Percentiles rank a stretch among this genome's conserved stretches.
Conservation (phyloP, 768 basidiomycete genomes). For the Naganishia kalamii region DNA sequence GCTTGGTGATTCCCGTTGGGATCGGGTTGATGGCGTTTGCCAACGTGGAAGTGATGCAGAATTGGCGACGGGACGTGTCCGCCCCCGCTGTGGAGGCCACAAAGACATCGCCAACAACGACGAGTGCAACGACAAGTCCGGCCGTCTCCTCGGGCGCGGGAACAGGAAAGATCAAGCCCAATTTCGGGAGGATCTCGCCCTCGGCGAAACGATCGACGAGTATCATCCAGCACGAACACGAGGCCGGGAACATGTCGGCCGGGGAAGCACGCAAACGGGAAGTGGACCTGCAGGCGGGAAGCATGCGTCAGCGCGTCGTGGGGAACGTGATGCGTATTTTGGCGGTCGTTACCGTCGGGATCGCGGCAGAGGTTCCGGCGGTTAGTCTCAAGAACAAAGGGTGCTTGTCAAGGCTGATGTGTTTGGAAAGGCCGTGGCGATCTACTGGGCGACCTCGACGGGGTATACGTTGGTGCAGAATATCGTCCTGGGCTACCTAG, state of each 20-base stretch:
- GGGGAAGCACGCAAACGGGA: neutral
- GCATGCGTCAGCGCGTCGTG: conserved; percentile 26
- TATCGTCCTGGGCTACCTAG: conserved; percentile 25
- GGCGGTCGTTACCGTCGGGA: conserved; percentile 42
- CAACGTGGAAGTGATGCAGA: conserved; percentile 43
- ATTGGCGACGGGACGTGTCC: conserved; percentile 20
- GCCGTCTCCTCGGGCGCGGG: neutral
- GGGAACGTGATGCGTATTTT: conserved; percentile 38
- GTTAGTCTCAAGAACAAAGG: no score
- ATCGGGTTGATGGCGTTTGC: conserved; percentile 40
- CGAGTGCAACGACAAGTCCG: neutral
- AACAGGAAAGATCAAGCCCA: conserved; percentile 3
- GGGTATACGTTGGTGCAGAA: conserved; percentile 45
- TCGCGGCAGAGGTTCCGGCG: conserved; percentile 44
- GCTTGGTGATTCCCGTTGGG: conserved; percentile 38
- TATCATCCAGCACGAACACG: conserved; percentile 14
- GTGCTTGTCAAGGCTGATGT: no score
- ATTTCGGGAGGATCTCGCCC: neutral
- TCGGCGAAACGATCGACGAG: neutral
- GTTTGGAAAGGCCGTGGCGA: conserved; percentile 38
- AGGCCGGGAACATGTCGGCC: conserved; percentile 3
- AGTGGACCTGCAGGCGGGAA: conserved; percentile 13
- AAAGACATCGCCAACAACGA: neutral
- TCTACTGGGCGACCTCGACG: conserved; percentile 47
- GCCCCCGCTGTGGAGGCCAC: neutral